Evolutionary conservation across 2,329 filamentous ascomycete species (phyloP), one percentile per base, ranked within the genome.

Genomic region (Pyricularia grisea): DNA sequence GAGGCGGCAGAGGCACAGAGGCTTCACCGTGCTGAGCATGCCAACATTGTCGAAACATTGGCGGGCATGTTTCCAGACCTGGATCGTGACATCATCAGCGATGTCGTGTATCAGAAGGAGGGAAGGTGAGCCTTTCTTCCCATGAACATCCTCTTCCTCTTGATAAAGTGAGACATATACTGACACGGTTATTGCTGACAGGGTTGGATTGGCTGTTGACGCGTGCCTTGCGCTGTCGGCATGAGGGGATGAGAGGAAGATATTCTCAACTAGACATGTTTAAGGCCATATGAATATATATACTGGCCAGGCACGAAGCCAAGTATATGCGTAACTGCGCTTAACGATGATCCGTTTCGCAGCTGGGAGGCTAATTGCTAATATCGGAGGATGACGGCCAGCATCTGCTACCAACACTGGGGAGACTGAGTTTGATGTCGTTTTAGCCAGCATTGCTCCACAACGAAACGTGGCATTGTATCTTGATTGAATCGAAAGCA

Each of bases 31-130:
- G 90, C 90, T 69, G 95, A 99, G 82, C 94, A 98, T 79, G 84
- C 88, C 68, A 94, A 93, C 74, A 89, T 99, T 9, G 94, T 98
- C 2, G 95, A 98, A 80, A 98, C 95, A 50, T 81, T 99, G 69
- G 90, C 92, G 66, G 91, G 93, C 74, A 99, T 99, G 95, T 99
- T 99, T 78, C 95, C 95, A 0, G 93, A 96, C 76, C 82, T 99
- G 67, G 95, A 99, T 78, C 88, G 89, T 75, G 96, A 99, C 66
- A 87, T 99, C 55, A 98, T 99, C 76, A 94, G 94, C 75, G 95
- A 99, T 80, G 95, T 99, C 60, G 95, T 99, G 30, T 89, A 94
- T 77, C 88, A 96, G 81, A 97, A 99, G 80, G 90, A 97, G 79
- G 96, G 95, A 77, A 88, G 92, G 93, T 94, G 79, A 81, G 91